Base-by-base conservation (phyloP, 768 basidiomycete species). In the Russula virescens region DNA sequence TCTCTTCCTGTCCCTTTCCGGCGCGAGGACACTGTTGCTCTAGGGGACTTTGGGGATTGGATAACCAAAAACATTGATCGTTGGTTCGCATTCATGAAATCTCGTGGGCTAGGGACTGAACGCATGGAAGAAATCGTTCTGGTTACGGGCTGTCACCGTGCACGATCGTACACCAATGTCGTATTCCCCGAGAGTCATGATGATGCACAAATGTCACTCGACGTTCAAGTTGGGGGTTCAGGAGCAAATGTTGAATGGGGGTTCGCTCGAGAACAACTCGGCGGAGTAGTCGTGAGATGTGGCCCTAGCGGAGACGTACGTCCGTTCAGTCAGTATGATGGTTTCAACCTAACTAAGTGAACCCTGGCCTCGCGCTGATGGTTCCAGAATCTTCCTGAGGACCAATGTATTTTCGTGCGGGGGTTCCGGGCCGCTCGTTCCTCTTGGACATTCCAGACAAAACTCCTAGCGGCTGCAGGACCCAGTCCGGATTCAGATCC, bases 321-420 rank as follows among this genome's bases (percentile, higher is more conserved):
- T 56, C 14, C n/a, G 5, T 23, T 21, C n/a, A 34, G n/a, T 47
- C 55, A 40, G 38, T 5, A 5, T 40, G 35, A 54, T 34, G 31
- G 31, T 31, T 31, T 3, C 31, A 31, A n/a, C n/a, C n/a, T 31
- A 31, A 8, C 5, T 8, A 31, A 31, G 8, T 47, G n/a, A n/a
- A 14, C n/a, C 18, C 55, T 35, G 45, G 6, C 23, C 16, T 54
- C 2, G 10, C 52, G 25, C 3, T 6, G 6, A 11, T 47, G 13
- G 21, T 34, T 56, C 18, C 23, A 56, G 55, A 14, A 56, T 35
- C 31, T 47, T 40, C 38, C 5, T 16, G 55, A 56, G 23, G 10
- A 47, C 10, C 43, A 47, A 47, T 56, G 55, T 40, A 56, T 34
- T 16, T 56, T 56, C 23, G 55, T 56, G 45, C 45, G 45, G n/a